These are phyloP conservation scores for Verticillium zaregamsianum DNA, from an alignment of 2,329 filamentous ascomycete genomes.

Conservation along the genomic window DNA sequence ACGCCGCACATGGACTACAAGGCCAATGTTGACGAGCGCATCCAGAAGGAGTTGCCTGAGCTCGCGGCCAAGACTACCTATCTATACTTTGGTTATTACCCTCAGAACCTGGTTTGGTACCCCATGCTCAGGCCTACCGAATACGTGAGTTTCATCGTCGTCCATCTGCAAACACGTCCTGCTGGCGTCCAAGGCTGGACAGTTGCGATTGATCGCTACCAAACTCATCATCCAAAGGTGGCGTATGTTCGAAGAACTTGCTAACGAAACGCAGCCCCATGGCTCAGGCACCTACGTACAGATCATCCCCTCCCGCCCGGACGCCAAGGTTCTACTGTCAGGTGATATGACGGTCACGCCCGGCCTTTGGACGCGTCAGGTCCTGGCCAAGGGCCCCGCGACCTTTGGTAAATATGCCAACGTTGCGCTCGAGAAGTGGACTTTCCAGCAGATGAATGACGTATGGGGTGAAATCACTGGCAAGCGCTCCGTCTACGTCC, in stretches of 20 bases:
- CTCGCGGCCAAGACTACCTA: slow-evolving; percentile 35
- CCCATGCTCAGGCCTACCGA: slow-evolving; percentile 4
- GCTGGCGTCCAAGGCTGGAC: too few relatives aligned
- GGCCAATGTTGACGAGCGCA: slow-evolving; percentile 32
- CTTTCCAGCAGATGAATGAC: slow-evolving; percentile 16
- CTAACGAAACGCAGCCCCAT: not conserved
- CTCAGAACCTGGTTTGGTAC: slow-evolving; percentile 21
- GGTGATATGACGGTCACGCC: slow-evolving; percentile 18
- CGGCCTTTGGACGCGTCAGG: slow-evolving; percentile 19
- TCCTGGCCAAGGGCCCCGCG: slow-evolving; percentile 9
- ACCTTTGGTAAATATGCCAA: slow-evolving; percentile 17
- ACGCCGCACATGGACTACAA: slow-evolving; percentile 40
- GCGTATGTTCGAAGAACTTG: not conserved
- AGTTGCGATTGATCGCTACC: too few relatives aligned
- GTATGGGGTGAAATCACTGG: slow-evolving; percentile 18
- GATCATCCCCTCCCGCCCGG: slow-evolving; percentile 12
- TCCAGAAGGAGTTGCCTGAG: slow-evolving; percentile 24
- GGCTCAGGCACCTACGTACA: slow-evolving; percentile 15
- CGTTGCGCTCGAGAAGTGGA: slow-evolving; percentile 18
- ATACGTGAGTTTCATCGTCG: not conserved
- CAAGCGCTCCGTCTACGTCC: slow-evolving; percentile 14
- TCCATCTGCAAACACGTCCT: too few relatives aligned
- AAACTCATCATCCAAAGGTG: too few relatives aligned
- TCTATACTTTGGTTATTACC: slow-evolving; percentile 30
- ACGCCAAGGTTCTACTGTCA: slow-evolving; percentile 17